These are phyloP conservation scores for Cryptococcus amylolentus DNA, from an alignment of 1,284 basidiomycete species.

Conservation along the genomic window DNA sequence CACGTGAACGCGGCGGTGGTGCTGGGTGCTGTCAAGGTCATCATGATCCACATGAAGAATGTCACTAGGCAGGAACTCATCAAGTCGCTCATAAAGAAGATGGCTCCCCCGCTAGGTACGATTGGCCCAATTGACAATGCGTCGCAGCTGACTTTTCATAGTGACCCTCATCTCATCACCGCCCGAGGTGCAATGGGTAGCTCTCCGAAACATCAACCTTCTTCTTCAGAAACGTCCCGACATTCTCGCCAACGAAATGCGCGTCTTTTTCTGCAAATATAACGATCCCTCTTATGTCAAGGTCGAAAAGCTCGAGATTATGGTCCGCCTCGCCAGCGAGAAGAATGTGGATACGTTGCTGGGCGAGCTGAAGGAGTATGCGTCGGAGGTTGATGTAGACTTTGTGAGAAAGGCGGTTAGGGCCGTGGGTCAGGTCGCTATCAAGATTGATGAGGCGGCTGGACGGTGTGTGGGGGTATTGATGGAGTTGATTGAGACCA, in stretches of 20 bases:
- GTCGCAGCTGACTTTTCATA: conserved; percentile 40
- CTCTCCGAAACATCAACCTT: conserved; percentile 90
- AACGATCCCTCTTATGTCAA: conserved; percentile 99
- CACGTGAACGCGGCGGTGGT: conserved; percentile 95
- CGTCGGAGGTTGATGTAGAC: conserved; percentile 95
- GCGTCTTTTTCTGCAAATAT: conserved; percentile 99
- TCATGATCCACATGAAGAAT: conserved; percentile 91
- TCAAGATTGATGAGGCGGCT: conserved; percentile 89
- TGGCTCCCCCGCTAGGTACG: conserved; percentile 84
- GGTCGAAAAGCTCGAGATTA: conserved; percentile 96
- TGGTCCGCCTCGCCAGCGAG: conserved; percentile 89
- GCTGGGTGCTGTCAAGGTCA: conserved; percentile 90
- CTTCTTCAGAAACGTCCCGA: conserved; percentile 91
- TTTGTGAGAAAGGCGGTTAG: conserved; percentile 97
- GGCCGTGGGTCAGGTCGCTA: conserved; percentile 91
- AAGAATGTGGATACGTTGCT: conserved; percentile 89
- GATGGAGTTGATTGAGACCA: conserved; percentile 83
- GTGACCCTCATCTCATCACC: conserved; percentile 92
- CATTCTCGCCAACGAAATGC: conserved; percentile 93
- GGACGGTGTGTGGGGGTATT: conserved; percentile 86
- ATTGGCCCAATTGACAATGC: not conserved
- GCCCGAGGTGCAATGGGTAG: conserved; percentile 98
- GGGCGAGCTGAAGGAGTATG: conserved; percentile 91
- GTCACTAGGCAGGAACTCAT: conserved; percentile 81
- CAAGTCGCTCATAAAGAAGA: conserved; percentile 85